A percentile compares a stretch with the other conserved stretches of the same genome.
phyloP scores from a whole-genome alignment of 306 rosid genomes.

The Pterocarpus santalinus region DNA sequence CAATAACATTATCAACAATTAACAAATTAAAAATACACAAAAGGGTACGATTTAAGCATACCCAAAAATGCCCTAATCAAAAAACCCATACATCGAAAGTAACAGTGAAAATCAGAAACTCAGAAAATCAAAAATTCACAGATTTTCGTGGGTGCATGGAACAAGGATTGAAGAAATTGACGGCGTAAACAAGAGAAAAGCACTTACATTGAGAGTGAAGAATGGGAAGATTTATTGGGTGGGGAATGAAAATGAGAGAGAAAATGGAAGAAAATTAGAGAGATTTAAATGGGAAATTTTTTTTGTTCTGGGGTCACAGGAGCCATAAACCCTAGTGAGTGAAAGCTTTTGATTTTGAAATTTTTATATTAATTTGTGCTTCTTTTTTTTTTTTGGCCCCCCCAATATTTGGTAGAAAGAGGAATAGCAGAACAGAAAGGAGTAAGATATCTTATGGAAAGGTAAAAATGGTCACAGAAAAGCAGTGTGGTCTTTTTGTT shows the following conservation, averaged over 20 bases:
- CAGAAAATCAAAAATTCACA: conserved; percentile 4
- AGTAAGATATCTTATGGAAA: neutral
- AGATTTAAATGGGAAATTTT: conserved; percentile 15
- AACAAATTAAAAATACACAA: neutral
- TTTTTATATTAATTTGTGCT: too few relatives aligned
- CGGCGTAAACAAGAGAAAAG: conserved; percentile 15
- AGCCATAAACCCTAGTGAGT: neutral
- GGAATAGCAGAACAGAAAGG: neutral
- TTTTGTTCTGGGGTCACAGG: neutral
- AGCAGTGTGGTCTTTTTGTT: neutral
- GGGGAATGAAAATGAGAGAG: conserved; percentile 22
- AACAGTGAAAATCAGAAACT: conserved; percentile 1
- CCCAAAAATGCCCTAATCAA: neutral
- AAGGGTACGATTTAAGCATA: neutral
- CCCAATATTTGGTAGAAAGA: neutral
- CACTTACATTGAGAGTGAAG: conserved; percentile 51
- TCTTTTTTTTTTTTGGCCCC: too few relatives aligned
- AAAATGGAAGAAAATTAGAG: conserved; percentile 21
- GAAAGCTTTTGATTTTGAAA: neutral
- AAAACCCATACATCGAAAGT: neutral
- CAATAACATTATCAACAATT: conserved; percentile 36
- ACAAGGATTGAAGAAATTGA: conserved; percentile 30
- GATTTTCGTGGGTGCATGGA: neutral
- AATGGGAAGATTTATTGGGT: conserved; percentile 16
- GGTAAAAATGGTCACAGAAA: neutral